These are phyloP conservation scores for Wilcoxina mikolae DNA, from an alignment of 495 filamentous ascomycete genomes.

Conservation along the genomic window DNA sequence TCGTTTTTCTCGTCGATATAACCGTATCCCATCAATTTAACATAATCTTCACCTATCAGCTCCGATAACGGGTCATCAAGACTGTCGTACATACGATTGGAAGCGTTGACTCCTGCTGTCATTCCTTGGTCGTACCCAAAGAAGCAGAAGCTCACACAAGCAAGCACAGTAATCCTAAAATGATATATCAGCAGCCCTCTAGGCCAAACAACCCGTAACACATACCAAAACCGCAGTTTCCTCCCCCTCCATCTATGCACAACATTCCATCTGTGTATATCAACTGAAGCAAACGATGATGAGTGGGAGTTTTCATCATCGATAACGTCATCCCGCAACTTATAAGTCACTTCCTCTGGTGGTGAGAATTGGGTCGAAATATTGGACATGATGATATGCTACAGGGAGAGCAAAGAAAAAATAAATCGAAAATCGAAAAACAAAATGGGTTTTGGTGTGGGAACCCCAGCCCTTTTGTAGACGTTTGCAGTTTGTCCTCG, in stretches of 20 bases:
- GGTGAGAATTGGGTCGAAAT: too few species aligned
- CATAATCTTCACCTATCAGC: slow-evolving; percentile 35
- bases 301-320: too few species aligned
- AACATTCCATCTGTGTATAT: neutral
- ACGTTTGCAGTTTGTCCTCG: too few species aligned
- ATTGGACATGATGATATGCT: too few species aligned
- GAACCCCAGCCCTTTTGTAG: too few species aligned
- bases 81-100: slow-evolving; percentile 24
- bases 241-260: neutral
- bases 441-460: too few species aligned
- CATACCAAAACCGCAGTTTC: slow-evolving; percentile 1
- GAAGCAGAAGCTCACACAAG: slow-evolving; percentile 30
- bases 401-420: too few species aligned
- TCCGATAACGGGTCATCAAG: neutral
- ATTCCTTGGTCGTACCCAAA: slow-evolving; percentile 57
- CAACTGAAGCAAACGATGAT: too few species aligned
- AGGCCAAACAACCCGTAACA: neutral
- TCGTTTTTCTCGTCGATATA: slow-evolving; percentile 37
- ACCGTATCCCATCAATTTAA: slow-evolving; percentile 51
- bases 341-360: too few species aligned
- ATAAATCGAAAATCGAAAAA: too few species aligned
- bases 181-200: neutral
- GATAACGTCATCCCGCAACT: too few species aligned
- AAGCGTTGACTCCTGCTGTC: slow-evolving; percentile 61
- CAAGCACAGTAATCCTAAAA: neutral